phyloP scores from a whole-genome alignment of 192 early-diverging fungal species.

The Coemansia sp. region DNA sequence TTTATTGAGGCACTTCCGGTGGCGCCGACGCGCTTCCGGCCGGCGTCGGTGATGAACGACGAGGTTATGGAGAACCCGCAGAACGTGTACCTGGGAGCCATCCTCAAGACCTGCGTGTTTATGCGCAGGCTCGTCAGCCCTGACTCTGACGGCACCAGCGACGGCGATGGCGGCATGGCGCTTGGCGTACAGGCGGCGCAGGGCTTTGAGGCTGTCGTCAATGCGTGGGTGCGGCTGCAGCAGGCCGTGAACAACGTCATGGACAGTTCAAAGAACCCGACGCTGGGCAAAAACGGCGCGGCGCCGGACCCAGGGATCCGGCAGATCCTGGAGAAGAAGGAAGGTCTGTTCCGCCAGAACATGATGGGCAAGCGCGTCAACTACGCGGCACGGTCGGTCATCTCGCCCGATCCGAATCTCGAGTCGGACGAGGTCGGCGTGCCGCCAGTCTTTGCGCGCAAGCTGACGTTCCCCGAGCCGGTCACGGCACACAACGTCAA shows the following conservation, averaged over 20 bases:
- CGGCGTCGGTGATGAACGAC: conserved; percentile 85
- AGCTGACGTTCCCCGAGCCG: conserved; percentile 95
- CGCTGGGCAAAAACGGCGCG: conserved; percentile 53
- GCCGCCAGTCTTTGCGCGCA: conserved; percentile 90
- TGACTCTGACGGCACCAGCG: conserved; percentile 8
- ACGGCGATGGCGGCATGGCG: conserved; percentile 12
- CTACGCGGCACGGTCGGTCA: conserved; percentile 95
- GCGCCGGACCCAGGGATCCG: conserved; percentile 82
- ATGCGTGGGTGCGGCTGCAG: conserved; percentile 76
- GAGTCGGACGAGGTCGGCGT: conserved; percentile 98
- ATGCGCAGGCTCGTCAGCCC: conserved; percentile 52
- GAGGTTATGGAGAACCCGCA: conserved; percentile 91
- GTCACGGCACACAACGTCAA: conserved; percentile 95
- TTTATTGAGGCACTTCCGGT: conserved; percentile 91
- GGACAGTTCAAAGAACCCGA: conserved; percentile 86
- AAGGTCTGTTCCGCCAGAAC: conserved; percentile 97
- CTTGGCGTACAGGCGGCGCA: conserved; percentile 15
- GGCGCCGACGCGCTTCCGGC: conserved; percentile 89
- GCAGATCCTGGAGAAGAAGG: conserved; percentile 98
- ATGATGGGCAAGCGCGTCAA: conserved; percentile 99
- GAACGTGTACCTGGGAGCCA: conserved; percentile 77
- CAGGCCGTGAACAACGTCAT: conserved; percentile 87
- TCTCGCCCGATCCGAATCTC: conserved; percentile 95
- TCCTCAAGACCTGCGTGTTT: conserved; percentile 74
- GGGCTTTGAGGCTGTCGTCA: conserved; percentile 43